Percentiles rank a stretch among this genome's conserved stretches.
These are phyloP conservation scores for Paecilomyces variotii DNA, from an alignment of 2,329 filamentous ascomycete genomes.

Conservation along the genomic window DNA sequence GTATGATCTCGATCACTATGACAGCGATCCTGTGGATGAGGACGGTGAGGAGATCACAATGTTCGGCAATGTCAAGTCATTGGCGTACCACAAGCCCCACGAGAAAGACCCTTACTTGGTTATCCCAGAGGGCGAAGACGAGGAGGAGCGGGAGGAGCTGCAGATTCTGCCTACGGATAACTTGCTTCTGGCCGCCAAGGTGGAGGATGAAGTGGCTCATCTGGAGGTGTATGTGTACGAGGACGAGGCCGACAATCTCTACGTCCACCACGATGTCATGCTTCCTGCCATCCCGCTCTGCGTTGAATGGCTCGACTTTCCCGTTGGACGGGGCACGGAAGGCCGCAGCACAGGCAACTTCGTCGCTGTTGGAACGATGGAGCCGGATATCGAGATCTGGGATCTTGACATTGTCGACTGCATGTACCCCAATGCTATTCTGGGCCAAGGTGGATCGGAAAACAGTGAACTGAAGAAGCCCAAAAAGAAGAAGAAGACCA, in stretches of 20 bases:
- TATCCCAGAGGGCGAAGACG: slow-evolving; percentile 68
- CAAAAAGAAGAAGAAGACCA: slow-evolving; percentile 90
- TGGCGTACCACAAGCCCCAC: slow-evolving; percentile 90
- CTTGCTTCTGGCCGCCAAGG: slow-evolving; percentile 80
- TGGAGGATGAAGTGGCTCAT: slow-evolving; percentile 95
- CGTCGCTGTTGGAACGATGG: slow-evolving; percentile 92
- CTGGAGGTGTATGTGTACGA: slow-evolving; percentile 97
- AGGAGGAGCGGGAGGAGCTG: slow-evolving; percentile 86
- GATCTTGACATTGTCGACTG: slow-evolving; percentile 91
- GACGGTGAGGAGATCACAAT: slow-evolving; percentile 69
- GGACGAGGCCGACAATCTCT: slow-evolving; percentile 88
- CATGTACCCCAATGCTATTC: slow-evolving; percentile 96
- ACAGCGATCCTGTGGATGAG: slow-evolving; percentile 67
- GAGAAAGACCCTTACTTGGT: slow-evolving; percentile 97
- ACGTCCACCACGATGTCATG: slow-evolving; percentile 99
- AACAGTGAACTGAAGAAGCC: slow-evolving; percentile 49
- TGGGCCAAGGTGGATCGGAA: slow-evolving; percentile 61
- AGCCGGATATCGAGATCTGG: slow-evolving; percentile 98
- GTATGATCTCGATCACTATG: slow-evolving; percentile 93
- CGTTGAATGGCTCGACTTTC: slow-evolving; percentile 89
- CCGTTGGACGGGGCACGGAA: slow-evolving; percentile 65
- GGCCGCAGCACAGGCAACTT: slow-evolving; percentile 73
- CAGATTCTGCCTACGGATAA: slow-evolving; percentile 92
- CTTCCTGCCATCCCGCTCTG: slow-evolving; percentile 91
- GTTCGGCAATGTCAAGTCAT: slow-evolving; percentile 89